Percentiles rank a stretch among this genome's conserved stretches.
Conservation (phyloP, 306 rosid genomes). For the Rosa lucieae region DNA sequence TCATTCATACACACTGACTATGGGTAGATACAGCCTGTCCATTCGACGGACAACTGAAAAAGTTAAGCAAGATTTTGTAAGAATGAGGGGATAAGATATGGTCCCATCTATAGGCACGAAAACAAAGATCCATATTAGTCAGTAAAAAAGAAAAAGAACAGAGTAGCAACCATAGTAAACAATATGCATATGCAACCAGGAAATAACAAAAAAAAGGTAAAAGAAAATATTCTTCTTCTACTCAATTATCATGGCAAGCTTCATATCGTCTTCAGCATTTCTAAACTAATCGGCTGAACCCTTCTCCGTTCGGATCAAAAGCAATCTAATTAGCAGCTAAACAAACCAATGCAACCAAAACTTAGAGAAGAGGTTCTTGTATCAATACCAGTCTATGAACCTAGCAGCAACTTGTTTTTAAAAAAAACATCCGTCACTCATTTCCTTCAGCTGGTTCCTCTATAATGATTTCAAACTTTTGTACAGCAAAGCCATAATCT, state of each 20-base stretch:
- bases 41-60: constrained; percentile 54
- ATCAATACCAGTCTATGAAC: constrained; percentile 8
- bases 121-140: background rate
- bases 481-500: background rate
- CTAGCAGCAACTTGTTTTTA: background rate
- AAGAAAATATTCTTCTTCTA: background rate
- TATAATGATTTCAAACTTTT: background rate
- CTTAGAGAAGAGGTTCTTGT: background rate
- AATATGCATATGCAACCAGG: background rate
- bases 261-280: background rate
- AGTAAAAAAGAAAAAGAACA: background rate
- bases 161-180: background rate
- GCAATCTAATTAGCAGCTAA: background rate
- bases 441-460: constrained; percentile 5
- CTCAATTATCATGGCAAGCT: background rate
- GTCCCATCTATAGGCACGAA: constrained; percentile 17
- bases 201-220: background rate
- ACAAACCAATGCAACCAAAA: background rate
- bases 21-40: constrained; percentile 60
- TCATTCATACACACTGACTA: constrained; percentile 63
- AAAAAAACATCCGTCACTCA: background rate
- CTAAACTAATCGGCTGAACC: background rate
- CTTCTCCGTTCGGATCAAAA: background rate
- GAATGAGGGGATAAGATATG: constrained; percentile 20
- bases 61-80: constrained; percentile 33